phyloP scores from a whole-genome alignment of 345 rosid species.

The Physaria fendleri region DNA sequence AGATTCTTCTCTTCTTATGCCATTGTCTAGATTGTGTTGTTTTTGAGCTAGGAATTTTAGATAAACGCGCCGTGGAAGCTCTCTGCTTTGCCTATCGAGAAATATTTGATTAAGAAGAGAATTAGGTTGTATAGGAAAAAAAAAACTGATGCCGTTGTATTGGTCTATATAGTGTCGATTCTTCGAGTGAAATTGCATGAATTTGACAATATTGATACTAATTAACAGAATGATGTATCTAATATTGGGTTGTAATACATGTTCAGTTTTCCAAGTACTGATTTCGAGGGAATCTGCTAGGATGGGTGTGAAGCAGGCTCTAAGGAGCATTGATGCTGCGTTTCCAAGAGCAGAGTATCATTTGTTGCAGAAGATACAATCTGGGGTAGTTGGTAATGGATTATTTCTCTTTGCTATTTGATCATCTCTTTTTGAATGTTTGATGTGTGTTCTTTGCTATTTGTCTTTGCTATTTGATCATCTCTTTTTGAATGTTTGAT shows the following conservation, averaged over 20 bases:
- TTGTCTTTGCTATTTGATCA: background rate
- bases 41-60: conserved; percentile 9
- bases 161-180: background rate
- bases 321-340: conserved; percentile 83
- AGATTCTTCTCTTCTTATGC: background rate
- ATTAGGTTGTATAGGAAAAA: background rate
- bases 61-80: background rate
- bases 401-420: background rate
- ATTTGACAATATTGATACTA: conserved; percentile 3
- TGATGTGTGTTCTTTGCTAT: background rate
- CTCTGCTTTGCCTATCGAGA: conserved; percentile 14
- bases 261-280: background rate
- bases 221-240: no score
- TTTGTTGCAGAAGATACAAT: conserved; percentile 79
- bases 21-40: conserved; percentile 4
- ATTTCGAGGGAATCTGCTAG: conserved; percentile 10
- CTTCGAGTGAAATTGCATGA: background rate
- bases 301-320: conserved; percentile 82
- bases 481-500: background rate
- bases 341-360: conserved; percentile 98
- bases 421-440: background rate
- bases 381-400: conserved; percentile 81
- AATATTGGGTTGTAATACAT: background rate
- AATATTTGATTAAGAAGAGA: background rate
- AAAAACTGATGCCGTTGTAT: background rate